Evolutionary conservation across 1,139 yeast species (phyloP).

Genomic region (Sugiyamaella grinbergsii): DNA sequence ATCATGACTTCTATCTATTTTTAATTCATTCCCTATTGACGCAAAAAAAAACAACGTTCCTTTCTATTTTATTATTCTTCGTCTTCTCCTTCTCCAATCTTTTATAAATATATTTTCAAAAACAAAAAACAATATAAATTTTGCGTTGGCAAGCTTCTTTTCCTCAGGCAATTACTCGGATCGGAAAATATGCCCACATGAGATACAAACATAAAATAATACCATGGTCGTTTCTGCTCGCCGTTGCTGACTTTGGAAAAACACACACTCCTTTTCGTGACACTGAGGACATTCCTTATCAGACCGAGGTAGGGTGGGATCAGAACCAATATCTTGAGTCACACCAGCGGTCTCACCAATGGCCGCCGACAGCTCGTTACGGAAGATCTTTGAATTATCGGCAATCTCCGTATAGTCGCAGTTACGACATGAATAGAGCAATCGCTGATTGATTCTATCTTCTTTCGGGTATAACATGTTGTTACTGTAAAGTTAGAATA

Average conservation of each 20-base stretch:
- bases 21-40: conserved; percentile 7
- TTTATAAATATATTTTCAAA: conserved; percentile 14
- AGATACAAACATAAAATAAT: conserved; percentile 86
- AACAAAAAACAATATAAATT: background rate
- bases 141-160: background rate
- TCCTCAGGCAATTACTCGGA: conserved; percentile 20
- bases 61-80: background rate
- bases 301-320: conserved; percentile 91
- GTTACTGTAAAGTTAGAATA: conserved; percentile 51
- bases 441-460: conserved; percentile 68
- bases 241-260: conserved; percentile 94
- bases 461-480: conserved; percentile 99
- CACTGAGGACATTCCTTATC: conserved; percentile 93
- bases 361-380: conserved; percentile 89
- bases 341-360: conserved; percentile 95
- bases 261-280: conserved; percentile 85
- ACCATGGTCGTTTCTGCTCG: conserved; percentile 92
- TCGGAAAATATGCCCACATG: conserved; percentile 72
- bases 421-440: conserved; percentile 91
- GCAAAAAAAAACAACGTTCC: background rate
- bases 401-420: conserved; percentile 94
- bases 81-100: too few species aligned
- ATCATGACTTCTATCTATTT: conserved; percentile 1
- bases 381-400: conserved; percentile 81
- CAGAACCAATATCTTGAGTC: conserved; percentile 92